These are phyloP conservation scores for Solanum hybrid DNA, from an alignment of 305 asterid species.

Conservation along the genomic window DNA sequence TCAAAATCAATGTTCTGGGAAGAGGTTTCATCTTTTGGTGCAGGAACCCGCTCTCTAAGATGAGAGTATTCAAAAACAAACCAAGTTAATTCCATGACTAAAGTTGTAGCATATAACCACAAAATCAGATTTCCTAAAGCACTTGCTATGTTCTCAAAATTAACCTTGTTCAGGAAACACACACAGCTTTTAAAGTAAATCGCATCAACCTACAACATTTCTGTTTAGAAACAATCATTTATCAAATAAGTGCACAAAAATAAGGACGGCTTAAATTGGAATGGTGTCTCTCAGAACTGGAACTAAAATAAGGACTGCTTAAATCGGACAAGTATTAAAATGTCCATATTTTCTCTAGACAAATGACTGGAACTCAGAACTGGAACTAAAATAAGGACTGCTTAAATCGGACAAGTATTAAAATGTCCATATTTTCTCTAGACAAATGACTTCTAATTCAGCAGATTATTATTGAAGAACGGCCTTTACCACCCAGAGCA, in stretches of 20 bases:
- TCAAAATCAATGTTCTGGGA: slow-evolving; percentile 40
- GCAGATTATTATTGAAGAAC: neutral
- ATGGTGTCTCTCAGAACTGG: neutral
- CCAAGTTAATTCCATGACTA: neutral
- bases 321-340: neutral
- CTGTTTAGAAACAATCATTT: neutral
- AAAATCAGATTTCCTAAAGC: neutral
- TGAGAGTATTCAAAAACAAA: neutral
- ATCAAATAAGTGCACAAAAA: neutral
- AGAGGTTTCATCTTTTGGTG: slow-evolving; percentile 49
- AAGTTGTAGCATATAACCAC: neutral
- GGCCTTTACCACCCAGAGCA: neutral
- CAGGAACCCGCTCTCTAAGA: slow-evolving; percentile 84
- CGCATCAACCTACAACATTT: neutral
- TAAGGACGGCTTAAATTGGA: neutral
- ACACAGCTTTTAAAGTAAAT: neutral
- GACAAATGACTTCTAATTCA: neutral
- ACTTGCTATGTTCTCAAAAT: neutral
- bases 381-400: neutral
- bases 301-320: neutral
- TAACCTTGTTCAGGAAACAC: neutral
- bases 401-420: neutral
- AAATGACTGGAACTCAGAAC: neutral
- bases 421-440: neutral
- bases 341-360: neutral